Base-by-base conservation (phyloP, 2,329 filamentous ascomycete species). In the Lasiodiplodia gonubiensis region DNA sequence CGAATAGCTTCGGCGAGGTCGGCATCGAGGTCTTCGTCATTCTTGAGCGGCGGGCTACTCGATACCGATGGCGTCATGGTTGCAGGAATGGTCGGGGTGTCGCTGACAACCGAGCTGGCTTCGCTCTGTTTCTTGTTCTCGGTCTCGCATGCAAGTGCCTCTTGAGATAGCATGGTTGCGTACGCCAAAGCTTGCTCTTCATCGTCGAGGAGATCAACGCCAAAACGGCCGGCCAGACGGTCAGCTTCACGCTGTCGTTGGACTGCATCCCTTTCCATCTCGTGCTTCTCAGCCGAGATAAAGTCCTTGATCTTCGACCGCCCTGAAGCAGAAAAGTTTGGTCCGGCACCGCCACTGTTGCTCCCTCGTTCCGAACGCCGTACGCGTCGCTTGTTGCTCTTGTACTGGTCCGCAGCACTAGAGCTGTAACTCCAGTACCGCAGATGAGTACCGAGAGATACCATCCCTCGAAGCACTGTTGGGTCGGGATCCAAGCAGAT, bases 361-460 rank as follows among this genome's bases (percentile, higher is more conserved):
- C 83, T 88, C 25, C 88, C 85, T 42, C 88, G 85, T 70, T 88
- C 89, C 1, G 88, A 86, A 68, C 92, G 89, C 46, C 92, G 90
- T 16, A 90, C 81, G 10, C 89, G 89, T n/a, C 93, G 90, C 79
- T 96, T 97, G 70, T 87, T 91, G 67, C 89, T 89, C 61, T 90
- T 87, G 68, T 90, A 88, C 69, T 93, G 89, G 73, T 91, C 89
- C 0, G 90, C 90, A 11, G 86, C 86, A 27, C 86, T 86, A n/a
- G 93, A 94, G 77, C 92, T 96, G 76, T 96, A 98, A 3, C 92
- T 90, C 95, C 95, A 99, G 77, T 93, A 98, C 14, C 93, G 91
- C 21, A 99, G 81, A 74, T 94, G 91, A 0, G 91, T 92, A 12
- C 95, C 95, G 61, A 97, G 88, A 0, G 94, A 91, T 1, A 97